Evolutionary conservation across 1,139 yeast species (phyloP).

Genomic region (Diutina pseudorugosa): DNA sequence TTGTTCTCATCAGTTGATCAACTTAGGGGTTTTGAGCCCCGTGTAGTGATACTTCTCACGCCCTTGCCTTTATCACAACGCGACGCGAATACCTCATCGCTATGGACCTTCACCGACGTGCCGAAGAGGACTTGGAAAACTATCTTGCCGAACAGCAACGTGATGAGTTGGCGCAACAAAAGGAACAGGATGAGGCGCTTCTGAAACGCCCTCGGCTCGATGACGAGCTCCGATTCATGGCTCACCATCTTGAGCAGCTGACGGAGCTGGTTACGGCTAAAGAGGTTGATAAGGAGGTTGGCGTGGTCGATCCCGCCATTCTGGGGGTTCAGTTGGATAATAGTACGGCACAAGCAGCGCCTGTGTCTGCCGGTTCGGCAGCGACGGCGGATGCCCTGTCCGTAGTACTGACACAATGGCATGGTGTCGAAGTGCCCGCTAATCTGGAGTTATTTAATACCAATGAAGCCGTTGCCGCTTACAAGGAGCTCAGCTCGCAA

Average conservation of each 20-base stretch:
- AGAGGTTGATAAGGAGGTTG: not conserved
- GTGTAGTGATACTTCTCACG: not conserved
- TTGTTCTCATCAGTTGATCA: too few relatives aligned
- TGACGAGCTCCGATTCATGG: conserved; percentile 1
- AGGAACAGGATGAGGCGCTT: not conserved
- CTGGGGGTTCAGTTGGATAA: not conserved
- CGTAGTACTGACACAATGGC: not conserved
- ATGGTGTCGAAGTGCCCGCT: conserved; percentile 7
- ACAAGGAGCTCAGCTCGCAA: conserved; percentile 29
- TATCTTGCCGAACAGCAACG: conserved; percentile 2
- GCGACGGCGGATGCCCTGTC: not conserved
- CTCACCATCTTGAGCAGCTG: not conserved
- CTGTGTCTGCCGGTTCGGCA: not conserved
- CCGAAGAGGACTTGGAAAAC: conserved; percentile 2
- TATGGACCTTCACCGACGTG: conserved; percentile 4
- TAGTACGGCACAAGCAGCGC: not conserved
- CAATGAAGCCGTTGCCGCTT: conserved; percentile 31
- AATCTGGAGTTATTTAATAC: conserved; percentile 29
- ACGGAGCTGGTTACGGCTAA: not conserved
- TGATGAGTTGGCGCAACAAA: conserved; percentile 2
- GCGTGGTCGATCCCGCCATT: not conserved
- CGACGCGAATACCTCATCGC: not conserved
- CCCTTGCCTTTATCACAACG: not conserved
- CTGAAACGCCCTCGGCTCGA: conserved; percentile 3
- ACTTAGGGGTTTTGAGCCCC: not conserved